These are phyloP conservation scores for Arachnomyces sp. DNA, from an alignment of 2,329 filamentous ascomycete genomes.

Conservation along the genomic window DNA sequence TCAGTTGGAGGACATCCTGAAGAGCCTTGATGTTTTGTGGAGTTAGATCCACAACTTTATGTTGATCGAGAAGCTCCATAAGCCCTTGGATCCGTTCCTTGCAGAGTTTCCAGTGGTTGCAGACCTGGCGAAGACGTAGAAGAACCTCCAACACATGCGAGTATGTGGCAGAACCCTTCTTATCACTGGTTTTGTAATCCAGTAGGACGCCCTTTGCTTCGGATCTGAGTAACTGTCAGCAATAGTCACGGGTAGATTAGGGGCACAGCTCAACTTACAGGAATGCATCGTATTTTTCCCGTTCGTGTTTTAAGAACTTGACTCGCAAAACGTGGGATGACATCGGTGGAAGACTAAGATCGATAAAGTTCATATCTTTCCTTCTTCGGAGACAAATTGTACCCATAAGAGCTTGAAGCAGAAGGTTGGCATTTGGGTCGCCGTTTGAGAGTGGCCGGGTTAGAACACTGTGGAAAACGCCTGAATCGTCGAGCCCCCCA, in stretches of 20 bases:
- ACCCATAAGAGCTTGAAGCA: constrained; percentile 70
- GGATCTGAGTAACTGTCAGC: constrained; percentile 35
- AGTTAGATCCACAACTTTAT: constrained; percentile 61
- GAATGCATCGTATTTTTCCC: constrained; percentile 67
- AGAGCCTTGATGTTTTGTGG: constrained; percentile 63
- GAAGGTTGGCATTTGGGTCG: constrained; percentile 48
- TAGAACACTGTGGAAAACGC: constrained; percentile 65
- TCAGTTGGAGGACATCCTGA: constrained; percentile 65
- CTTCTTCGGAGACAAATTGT: constrained; percentile 70
- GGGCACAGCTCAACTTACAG: constrained; percentile 40
- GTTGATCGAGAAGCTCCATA: constrained; percentile 57
- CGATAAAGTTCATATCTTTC: constrained; percentile 84
- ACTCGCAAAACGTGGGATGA: constrained; percentile 71
- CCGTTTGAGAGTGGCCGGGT: constrained; percentile 58
- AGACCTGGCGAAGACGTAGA: constrained; percentile 74
- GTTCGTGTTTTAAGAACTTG: constrained; percentile 63
- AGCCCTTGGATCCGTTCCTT: constrained; percentile 66
- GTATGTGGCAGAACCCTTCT: constrained; percentile 50
- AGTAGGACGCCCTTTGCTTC: constrained; percentile 67
- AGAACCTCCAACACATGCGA: constrained; percentile 71
- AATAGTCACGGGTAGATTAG: not conserved
- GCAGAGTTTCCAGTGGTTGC: constrained; percentile 81
- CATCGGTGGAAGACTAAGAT: constrained; percentile 67
- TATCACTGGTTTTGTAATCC: constrained; percentile 45
- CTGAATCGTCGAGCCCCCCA: constrained; percentile 63